Evolutionary conservation across 192 early-diverging fungal genomes (phyloP).

Genomic region (Coemansia sp.): DNA sequence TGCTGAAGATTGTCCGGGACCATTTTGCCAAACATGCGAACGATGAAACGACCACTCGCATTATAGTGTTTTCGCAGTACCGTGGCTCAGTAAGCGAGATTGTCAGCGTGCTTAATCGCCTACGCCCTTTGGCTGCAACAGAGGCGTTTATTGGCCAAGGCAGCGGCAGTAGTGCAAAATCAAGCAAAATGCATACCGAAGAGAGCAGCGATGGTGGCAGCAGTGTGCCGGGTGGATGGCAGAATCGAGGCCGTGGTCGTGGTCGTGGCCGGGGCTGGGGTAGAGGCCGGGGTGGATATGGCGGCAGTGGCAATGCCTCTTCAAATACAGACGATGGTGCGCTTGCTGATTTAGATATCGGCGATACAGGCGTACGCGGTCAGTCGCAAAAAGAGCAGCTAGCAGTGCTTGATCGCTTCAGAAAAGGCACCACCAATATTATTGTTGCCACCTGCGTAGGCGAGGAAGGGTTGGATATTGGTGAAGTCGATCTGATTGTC

Average conservation of each 20-base stretch:
- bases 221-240: slow-evolving; percentile 1
- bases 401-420: slow-evolving; percentile 72
- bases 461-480: slow-evolving; percentile 96
- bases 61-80: slow-evolving; percentile 85
- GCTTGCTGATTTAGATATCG: slow-evolving; percentile 20
- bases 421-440: slow-evolving; percentile 74
- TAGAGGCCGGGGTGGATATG: slow-evolving; percentile 5
- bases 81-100: slow-evolving; percentile 89
- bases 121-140: slow-evolving; percentile 66
- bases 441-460: slow-evolving; percentile 90
- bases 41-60: slow-evolving; percentile 50
- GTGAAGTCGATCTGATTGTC: slow-evolving; percentile 90
- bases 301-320: neutral
- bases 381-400: slow-evolving; percentile 84
- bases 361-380: slow-evolving; percentile 59
- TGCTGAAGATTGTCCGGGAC: slow-evolving; percentile 60
- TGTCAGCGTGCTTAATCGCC: slow-evolving; percentile 55
- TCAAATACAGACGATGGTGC: slow-evolving; percentile 13
- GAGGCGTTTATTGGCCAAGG: slow-evolving; percentile 84
- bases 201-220: slow-evolving; percentile 3
- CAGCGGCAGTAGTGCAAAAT: slow-evolving; percentile 5
- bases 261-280: slow-evolving; percentile 13
- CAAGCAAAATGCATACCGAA: neutral
- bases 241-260: slow-evolving; percentile 17
- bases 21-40: slow-evolving; percentile 62